These are phyloP conservation scores for Debaryomyces sp. DNA, from an alignment of 1,139 yeast species.

Conservation along the genomic window DNA sequence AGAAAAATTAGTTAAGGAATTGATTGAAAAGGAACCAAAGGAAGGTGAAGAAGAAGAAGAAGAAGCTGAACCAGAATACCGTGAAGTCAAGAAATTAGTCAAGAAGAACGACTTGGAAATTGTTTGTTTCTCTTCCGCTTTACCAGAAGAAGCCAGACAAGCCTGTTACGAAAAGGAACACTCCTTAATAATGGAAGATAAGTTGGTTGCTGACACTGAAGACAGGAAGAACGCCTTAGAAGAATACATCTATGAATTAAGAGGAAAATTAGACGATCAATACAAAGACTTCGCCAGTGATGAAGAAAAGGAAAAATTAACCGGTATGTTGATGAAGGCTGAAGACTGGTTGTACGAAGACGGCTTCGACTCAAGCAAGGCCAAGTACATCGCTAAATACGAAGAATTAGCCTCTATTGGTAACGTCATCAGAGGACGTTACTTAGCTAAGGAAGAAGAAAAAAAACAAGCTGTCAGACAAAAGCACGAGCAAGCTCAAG, in stretches of 20 bases:
- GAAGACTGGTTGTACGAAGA: slow-evolving; percentile 99
- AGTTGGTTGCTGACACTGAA: slow-evolving; percentile 97
- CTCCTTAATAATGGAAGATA: slow-evolving; percentile 85
- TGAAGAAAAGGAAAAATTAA: slow-evolving; percentile 82
- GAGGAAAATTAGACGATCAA: slow-evolving; percentile 95
- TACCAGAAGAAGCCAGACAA: slow-evolving; percentile 61
- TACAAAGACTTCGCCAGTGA: slow-evolving; percentile 88
- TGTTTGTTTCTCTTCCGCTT: slow-evolving; percentile 65
- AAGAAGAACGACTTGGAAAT: slow-evolving; percentile 78
- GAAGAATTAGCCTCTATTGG: slow-evolving; percentile 96
- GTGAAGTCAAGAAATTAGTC: slow-evolving; percentile 89
- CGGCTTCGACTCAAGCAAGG: slow-evolving; percentile 95
- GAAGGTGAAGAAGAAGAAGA: slow-evolving; percentile 52
- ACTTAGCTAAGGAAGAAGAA: slow-evolving; percentile 92
- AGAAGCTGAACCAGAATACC: slow-evolving; percentile 81
- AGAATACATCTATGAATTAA: slow-evolving; percentile 96
- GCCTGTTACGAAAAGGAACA: slow-evolving; percentile 78
- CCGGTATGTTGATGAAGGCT: slow-evolving; percentile 74
- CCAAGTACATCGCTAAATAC: slow-evolving; percentile 95
- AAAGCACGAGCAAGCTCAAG: slow-evolving; percentile 84
- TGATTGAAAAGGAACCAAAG: slow-evolving; percentile 62
- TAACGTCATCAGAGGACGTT: slow-evolving; percentile 94
- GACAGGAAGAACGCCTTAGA: slow-evolving; percentile 98
- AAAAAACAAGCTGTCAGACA: slow-evolving; percentile 86
- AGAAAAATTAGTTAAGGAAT: slow-evolving; percentile 86